Conservation (phyloP, 2,329 filamentous ascomycete genomes). For the Ophiocordyceps camponoti-saundersi region DNA sequence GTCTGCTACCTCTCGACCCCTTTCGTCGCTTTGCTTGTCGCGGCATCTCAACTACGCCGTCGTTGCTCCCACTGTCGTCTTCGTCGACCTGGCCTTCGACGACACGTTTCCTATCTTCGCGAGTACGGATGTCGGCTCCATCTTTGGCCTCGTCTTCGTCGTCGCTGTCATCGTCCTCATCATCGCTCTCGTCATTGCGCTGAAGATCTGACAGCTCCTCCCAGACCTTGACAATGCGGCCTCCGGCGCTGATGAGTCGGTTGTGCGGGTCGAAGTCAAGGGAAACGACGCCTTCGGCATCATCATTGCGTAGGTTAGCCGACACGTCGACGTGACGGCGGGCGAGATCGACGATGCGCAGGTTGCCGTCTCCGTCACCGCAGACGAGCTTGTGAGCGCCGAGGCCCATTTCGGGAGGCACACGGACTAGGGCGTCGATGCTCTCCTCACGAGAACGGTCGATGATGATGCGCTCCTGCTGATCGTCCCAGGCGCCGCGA, state of each 20-base stretch:
- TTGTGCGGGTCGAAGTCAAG: conserved; percentile 74
- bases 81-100: conserved; percentile 16
- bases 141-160: conserved; percentile 19
- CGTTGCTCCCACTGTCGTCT: conserved; percentile 7
- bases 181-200: conserved; percentile 24
- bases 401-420: conserved; percentile 53
- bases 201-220: conserved; percentile 52
- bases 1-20: conserved; percentile 21
- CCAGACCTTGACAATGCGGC: conserved; percentile 80
- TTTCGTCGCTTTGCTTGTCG: conserved; percentile 27
- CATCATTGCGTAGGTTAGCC: conserved; percentile 53
- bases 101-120: conserved; percentile 25
- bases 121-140: conserved; percentile 14
- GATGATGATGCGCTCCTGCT: conserved; percentile 74
- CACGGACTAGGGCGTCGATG: conserved; percentile 57
- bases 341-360: conserved; percentile 63
- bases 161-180: conserved; percentile 30
- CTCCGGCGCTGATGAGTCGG: conserved; percentile 79
- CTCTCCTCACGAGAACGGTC: conserved; percentile 55
- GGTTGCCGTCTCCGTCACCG: conserved; percentile 63
- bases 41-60: conserved; percentile 20
- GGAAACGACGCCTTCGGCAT: conserved; percentile 69
- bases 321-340: conserved; percentile 54
- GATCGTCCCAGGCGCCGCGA: conserved; percentile 85
- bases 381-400: conserved; percentile 56